Evolutionary conservation across 106 monocot genomes (phyloP).

Genomic region (Dioscorea dumetorum): DNA sequence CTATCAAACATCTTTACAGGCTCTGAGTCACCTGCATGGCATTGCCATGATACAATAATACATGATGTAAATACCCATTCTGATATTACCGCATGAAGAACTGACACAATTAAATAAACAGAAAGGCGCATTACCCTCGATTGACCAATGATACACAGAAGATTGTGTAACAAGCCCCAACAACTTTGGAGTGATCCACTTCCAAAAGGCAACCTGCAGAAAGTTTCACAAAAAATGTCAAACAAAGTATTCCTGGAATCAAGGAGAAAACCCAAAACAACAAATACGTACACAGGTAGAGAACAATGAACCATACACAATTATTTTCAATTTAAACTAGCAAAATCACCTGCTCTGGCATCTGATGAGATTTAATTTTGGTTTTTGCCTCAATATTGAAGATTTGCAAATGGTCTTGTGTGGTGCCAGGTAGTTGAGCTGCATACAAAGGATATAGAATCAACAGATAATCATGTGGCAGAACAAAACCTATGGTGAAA

Average conservation of each 20-base stretch:
- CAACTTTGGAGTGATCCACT: conserved; percentile 90
- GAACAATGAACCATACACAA: no score
- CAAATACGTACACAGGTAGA: no score
- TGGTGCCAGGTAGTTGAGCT: conserved; percentile 91
- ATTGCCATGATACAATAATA: no score
- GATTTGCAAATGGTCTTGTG: conserved; percentile 91
- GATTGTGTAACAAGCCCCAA: conserved; percentile 91
- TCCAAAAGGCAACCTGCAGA: conserved; percentile 93
- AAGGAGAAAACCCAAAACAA: neutral
- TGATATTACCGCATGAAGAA: neutral
- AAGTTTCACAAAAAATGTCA: neutral
- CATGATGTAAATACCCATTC: neutral
- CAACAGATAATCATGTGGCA: neutral
- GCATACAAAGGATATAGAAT: neutral
- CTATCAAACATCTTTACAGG: conserved; percentile 94
- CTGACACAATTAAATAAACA: neutral
- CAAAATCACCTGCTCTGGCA: conserved; percentile 80
- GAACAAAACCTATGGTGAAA: no score
- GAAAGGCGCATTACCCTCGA: conserved; percentile 48
- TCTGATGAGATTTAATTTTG: conserved; percentile 95
- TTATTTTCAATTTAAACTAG: no score
- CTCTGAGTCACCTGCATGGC: conserved; percentile 64
- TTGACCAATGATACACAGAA: conserved; percentile 95
- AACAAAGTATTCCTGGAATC: neutral
- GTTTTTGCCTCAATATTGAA: conserved; percentile 89